These are phyloP conservation scores for Corylus avellana DNA, from an alignment of 306 rosid species.

Conservation along the genomic window DNA sequence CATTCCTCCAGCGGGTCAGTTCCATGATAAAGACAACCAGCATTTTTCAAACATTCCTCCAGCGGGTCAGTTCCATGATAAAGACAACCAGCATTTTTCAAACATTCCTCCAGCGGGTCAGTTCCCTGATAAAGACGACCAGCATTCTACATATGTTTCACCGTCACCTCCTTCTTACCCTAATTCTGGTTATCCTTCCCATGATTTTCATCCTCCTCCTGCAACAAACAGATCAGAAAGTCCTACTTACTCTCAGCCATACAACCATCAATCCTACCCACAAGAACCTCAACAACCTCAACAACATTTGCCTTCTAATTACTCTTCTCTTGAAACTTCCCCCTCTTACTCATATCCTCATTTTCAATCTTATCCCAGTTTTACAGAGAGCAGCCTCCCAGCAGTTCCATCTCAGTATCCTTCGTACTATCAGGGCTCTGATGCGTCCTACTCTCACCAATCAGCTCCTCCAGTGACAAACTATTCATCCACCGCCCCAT, in stretches of 20 bases:
- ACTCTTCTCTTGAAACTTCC: constrained; percentile 60
- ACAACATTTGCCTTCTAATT: constrained; percentile 60
- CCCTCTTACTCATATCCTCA: constrained; percentile 52
- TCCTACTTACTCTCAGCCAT: constrained; percentile 58
- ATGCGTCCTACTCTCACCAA: constrained; percentile 59
- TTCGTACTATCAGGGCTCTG: constrained; percentile 68
- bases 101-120: too few relatives aligned
- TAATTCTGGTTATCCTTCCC: constrained; percentile 61
- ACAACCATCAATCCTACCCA: constrained; percentile 66
- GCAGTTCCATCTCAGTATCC: constrained; percentile 60
- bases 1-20: constrained; percentile 50
- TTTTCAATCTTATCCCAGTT: constrained; percentile 97
- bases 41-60: constrained; percentile 49
- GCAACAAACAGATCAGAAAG: constrained; percentile 56
- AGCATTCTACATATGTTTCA: constrained; percentile 44
- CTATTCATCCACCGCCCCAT: constrained; percentile 46
- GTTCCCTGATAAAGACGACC: too few relatives aligned
- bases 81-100: constrained; percentile 46
- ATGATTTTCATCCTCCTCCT: constrained; percentile 62
- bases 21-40: constrained; percentile 50
- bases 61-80: constrained; percentile 51
- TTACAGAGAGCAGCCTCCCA: constrained; percentile 83
- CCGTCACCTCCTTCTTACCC: constrained; percentile 59
- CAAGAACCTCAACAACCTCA: constrained; percentile 66
- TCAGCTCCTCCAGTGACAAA: constrained; percentile 59